Conservation (phyloP, 192 early-diverging fungal genomes). For the Coemansia sp. region DNA sequence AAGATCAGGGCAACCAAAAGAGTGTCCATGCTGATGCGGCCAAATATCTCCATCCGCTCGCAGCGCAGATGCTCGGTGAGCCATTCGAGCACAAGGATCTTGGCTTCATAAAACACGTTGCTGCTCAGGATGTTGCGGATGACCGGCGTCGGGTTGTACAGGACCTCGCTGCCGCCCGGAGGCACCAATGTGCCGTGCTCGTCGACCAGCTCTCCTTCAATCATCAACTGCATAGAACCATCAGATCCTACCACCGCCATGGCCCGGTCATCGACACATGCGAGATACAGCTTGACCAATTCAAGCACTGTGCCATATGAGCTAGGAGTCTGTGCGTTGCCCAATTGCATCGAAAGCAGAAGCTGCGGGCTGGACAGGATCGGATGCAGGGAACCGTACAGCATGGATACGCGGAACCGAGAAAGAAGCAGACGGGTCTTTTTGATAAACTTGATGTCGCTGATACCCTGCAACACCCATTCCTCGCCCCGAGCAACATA, state of each 20-base stretch:
- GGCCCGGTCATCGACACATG: conserved; percentile 37
- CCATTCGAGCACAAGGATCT: conserved; percentile 44
- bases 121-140: conserved; percentile 21
- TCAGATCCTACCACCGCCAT: conserved; percentile 27
- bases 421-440: conserved; percentile 22
- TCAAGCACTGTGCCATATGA: conserved; percentile 47
- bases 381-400: conserved; percentile 51
- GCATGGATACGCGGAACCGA: conserved; percentile 45
- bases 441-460: conserved; percentile 14
- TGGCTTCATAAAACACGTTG: conserved; percentile 47
- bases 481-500: conserved; percentile 43
- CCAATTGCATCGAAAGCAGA: conserved; percentile 6
- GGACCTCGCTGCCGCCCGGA: conserved; percentile 12
- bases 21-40: conserved; percentile 24
- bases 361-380: conserved; percentile 12
- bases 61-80: conserved; percentile 30
- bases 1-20: conserved; percentile 24
- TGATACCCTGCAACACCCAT: conserved; percentile 24
- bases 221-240: conserved; percentile 26
- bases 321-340: conserved; percentile 23
- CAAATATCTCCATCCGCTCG: conserved; percentile 34
- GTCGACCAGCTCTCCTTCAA: conserved; percentile 25
- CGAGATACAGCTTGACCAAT: conserved; percentile 36
- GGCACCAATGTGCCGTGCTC: conserved; percentile 20
- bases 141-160: conserved; percentile 36